A percentile compares a stretch with the other conserved stretches of the same genome.
Conservation (phyloP, 2,329 filamentous ascomycete genomes). For the Acrodontium crateriforme region DNA sequence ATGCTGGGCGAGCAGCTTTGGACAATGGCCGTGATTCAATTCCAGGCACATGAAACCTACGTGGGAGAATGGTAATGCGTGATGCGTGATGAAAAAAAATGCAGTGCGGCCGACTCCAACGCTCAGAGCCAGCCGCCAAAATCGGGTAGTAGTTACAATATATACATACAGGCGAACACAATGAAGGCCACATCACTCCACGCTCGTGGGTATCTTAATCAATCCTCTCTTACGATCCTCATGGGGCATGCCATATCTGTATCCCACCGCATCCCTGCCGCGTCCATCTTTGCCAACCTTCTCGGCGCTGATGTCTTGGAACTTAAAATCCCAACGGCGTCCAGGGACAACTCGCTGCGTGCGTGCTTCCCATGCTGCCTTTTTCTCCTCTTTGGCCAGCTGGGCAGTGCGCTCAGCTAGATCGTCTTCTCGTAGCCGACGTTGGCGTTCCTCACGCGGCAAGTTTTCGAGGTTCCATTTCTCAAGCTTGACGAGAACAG, state of each 20-base stretch:
- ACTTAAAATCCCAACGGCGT: constrained; percentile 46
- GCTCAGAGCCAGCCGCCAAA: too few species aligned
- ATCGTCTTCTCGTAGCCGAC: constrained; percentile 28
- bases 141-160: too few species aligned
- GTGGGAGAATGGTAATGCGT: too few species aligned
- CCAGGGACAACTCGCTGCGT: constrained; percentile 32
- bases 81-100: too few species aligned
- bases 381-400: constrained; percentile 28
- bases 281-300: constrained; percentile 42
- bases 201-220: constrained; percentile 49
- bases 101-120: too few species aligned
- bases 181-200: constrained; percentile 35
- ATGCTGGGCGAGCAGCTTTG: too few species aligned
- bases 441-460: constrained; percentile 27
- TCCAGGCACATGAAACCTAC: too few species aligned
- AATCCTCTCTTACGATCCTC: constrained; percentile 49
- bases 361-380: constrained; percentile 29
- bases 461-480: constrained; percentile 28
- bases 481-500: constrained; percentile 40
- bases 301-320: constrained; percentile 44
- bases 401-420: constrained; percentile 21
- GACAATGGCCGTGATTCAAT: too few species aligned
- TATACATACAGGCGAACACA: too few species aligned
- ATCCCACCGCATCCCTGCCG: constrained; percentile 39
- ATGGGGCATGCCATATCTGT: constrained; percentile 48